phyloP scores from a whole-genome alignment of 2,329 filamentous ascomycete species.

The Septoria petroselini region DNA sequence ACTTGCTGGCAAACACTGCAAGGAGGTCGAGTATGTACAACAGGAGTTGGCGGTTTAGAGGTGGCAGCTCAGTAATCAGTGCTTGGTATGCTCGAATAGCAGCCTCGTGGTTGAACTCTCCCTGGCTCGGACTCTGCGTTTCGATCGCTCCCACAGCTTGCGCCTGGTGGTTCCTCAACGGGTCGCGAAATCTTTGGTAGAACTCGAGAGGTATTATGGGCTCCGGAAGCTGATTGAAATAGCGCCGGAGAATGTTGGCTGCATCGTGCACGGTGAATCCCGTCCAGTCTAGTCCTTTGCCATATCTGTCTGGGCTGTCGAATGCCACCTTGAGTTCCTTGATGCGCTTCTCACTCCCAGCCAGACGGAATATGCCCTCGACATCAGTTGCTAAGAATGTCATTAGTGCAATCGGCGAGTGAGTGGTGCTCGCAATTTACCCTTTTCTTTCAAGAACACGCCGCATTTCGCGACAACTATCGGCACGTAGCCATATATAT shows the following conservation, averaged over 20 bases:
- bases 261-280: constrained; percentile 98
- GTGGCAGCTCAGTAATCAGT: constrained; percentile 87
- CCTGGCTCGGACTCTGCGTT: constrained; percentile 61
- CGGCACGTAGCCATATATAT: constrained; percentile 97
- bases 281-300: constrained; percentile 94
- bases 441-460: constrained; percentile 96
- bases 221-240: constrained; percentile 93
- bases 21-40: constrained; percentile 94
- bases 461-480: constrained; percentile 98
- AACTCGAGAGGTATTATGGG: constrained; percentile 93
- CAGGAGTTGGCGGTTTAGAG: constrained; percentile 86
- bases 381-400: constrained; percentile 72
- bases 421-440: constrained; percentile 51
- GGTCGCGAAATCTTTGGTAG: constrained; percentile 86
- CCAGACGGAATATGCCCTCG: constrained; percentile 94
- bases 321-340: constrained; percentile 92
- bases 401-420: constrained; percentile 26
- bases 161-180: constrained; percentile 66
- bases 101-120: constrained; percentile 68
- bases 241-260: constrained; percentile 90
- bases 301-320: constrained; percentile 91
- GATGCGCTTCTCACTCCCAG: constrained; percentile 95
- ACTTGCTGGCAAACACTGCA: constrained; percentile 94
- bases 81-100: constrained; percentile 83
- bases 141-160: constrained; percentile 69